Conservation (phyloP, 1,139 yeast species). For the Blastobotrys arbuscula region DNA sequence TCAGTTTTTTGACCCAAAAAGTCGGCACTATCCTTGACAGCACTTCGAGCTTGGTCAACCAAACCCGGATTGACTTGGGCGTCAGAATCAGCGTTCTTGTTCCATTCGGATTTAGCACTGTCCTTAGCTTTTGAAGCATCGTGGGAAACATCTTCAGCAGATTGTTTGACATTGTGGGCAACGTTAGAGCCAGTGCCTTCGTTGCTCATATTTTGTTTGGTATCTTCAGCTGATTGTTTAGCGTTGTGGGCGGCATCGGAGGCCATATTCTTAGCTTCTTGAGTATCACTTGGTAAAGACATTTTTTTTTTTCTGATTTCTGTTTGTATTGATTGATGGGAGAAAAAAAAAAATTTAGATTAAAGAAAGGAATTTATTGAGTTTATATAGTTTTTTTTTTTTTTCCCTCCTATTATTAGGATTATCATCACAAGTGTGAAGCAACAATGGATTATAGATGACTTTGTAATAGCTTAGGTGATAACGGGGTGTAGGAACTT, state of each 20-base stretch:
- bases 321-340: not conserved
- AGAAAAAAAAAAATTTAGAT: not conserved
- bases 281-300: slow-evolving; percentile 6
- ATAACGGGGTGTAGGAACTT: too few species aligned
- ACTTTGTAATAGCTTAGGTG: not conserved
- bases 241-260: slow-evolving; percentile 8
- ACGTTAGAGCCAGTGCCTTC: slow-evolving; percentile 6
- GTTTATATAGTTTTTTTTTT: not conserved
- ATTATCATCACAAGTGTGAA: too few species aligned
- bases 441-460: not conserved
- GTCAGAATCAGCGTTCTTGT: slow-evolving; percentile 1
- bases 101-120: not conserved
- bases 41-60: slow-evolving; percentile 5
- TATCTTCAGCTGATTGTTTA: slow-evolving; percentile 7
- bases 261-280: slow-evolving; percentile 11
- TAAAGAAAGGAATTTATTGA: not conserved
- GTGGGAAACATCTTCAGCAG: slow-evolving; percentile 2
- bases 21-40: slow-evolving; percentile 5
- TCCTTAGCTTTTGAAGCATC: slow-evolving; percentile 1
- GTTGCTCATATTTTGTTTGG: slow-evolving; percentile 3
- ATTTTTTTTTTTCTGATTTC: not conserved
- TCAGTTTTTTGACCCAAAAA: slow-evolving; percentile 8
- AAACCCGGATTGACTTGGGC: not conserved
- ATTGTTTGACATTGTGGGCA: slow-evolving; percentile 7
- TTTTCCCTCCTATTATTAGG: not conserved